A percentile compares a stretch with the other conserved stretches of the same genome.
These are phyloP conservation scores for Verticillium albo-atrum DNA, from an alignment of 2,329 filamentous ascomycete species.

Conservation along the genomic window DNA sequence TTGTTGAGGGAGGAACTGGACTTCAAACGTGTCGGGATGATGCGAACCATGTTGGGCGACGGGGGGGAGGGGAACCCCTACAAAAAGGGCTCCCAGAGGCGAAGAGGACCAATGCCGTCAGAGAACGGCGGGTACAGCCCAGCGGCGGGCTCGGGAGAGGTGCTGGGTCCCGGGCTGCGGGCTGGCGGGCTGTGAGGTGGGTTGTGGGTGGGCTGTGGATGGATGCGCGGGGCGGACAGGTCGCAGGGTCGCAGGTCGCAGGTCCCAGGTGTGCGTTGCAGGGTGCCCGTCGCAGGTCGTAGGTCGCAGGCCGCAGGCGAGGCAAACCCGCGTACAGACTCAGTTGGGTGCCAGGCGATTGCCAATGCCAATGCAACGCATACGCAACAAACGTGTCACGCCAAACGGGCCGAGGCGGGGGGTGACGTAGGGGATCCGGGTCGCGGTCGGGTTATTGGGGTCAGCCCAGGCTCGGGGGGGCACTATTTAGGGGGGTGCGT, in stretches of 20 bases:
- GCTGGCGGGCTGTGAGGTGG: neutral
- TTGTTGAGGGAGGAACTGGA: slow-evolving; percentile 32
- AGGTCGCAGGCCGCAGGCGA: neutral
- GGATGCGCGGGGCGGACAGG: neutral
- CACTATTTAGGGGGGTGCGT: neutral
- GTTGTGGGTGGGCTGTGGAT: neutral
- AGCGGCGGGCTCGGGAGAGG: neutral
- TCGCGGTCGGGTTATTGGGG: neutral
- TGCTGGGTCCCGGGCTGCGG: neutral
- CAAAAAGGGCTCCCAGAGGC: slow-evolving; percentile 7
- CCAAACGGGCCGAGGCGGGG: neutral
- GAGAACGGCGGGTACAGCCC: neutral
- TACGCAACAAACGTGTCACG: neutral
- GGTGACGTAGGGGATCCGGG: neutral
- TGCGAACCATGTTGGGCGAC: slow-evolving; percentile 45
- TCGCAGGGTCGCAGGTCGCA: neutral
- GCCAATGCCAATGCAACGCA: neutral
- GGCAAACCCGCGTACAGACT: neutral
- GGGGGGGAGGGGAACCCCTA: slow-evolving; percentile 9
- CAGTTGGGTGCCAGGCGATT: neutral
- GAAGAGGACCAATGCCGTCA: neutral
- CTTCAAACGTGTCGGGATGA: slow-evolving; percentile 52
- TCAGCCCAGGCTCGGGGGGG: neutral
- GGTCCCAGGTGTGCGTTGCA: too few relatives aligned
- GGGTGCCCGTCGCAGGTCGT: too few relatives aligned